Evolutionary conservation across 148 eudicot species (phyloP).

Genomic region (Arbutus unedo): DNA sequence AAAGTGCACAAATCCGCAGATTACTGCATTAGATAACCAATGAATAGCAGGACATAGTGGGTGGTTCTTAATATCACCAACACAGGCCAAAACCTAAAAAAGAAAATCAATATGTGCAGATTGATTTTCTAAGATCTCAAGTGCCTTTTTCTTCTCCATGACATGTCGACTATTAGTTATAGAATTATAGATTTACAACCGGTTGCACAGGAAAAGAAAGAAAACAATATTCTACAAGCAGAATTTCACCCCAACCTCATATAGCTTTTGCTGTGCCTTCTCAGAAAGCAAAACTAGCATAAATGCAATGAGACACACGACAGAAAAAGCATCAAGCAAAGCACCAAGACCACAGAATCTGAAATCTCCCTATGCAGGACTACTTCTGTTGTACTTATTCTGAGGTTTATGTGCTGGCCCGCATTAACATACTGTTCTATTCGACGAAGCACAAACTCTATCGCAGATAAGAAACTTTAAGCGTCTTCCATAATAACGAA

Average conservation of each 20-base stretch:
- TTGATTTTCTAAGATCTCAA: background rate
- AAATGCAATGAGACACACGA: background rate
- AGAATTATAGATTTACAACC: background rate
- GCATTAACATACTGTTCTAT: background rate
- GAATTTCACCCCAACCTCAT: background rate
- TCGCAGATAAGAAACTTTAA: background rate
- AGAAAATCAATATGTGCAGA: background rate
- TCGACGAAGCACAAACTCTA: background rate
- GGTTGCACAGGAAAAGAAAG: background rate
- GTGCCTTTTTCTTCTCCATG: background rate
- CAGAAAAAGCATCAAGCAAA: background rate
- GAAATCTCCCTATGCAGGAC: background rate
- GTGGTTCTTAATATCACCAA: background rate
- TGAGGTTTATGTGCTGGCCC: background rate
- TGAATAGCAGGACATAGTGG: background rate
- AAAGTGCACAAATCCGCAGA: background rate
- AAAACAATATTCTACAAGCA: background rate
- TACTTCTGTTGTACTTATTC: background rate
- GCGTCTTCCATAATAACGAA: background rate
- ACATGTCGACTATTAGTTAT: background rate
- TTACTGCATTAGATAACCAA: background rate
- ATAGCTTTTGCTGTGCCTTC: conserved; percentile 3
- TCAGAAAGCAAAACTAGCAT: background rate
- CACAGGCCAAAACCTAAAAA: background rate
- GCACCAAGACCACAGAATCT: background rate